Conservation (phyloP, 768 basidiomycete genomes). For the Phaffia tasmanica region DNA sequence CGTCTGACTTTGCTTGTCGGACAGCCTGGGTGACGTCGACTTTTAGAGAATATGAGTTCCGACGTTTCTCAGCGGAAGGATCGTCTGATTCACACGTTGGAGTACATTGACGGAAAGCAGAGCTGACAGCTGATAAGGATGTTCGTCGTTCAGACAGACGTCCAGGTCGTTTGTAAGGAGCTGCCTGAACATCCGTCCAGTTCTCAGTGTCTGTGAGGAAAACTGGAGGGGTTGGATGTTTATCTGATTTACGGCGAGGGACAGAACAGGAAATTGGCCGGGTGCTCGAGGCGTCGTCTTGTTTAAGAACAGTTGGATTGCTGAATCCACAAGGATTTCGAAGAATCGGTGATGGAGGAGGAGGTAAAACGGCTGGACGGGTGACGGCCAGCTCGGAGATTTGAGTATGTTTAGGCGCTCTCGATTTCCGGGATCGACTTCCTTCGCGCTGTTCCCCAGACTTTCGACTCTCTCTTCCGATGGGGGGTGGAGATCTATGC, state of each 20-base stretch:
- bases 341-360: neutral
- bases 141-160: slow-evolving; percentile 1
- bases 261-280: neutral
- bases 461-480: slow-evolving; percentile 6
- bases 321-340: neutral
- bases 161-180: neutral
- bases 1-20: too few species aligned
- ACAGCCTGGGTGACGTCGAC: too few species aligned
- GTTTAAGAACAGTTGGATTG: neutral
- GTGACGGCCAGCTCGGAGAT: neutral
- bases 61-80: too few species aligned
- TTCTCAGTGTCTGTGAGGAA: slow-evolving; percentile 18
- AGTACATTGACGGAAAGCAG: slow-evolving; percentile 1
- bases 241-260: neutral
- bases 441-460: slow-evolving; percentile 2
- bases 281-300: neutral
- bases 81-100: too few species aligned
- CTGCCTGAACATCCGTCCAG: neutral
- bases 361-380: neutral
- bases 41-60: too few species aligned
- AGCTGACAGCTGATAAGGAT: slow-evolving; percentile 6
- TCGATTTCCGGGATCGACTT: neutral
- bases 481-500: slow-evolving; percentile 15
- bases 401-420: neutral
- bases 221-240: neutral